Evolutionary conservation across 2,329 filamentous ascomycete genomes (phyloP).

Genomic region (Diaporthe sp.): DNA sequence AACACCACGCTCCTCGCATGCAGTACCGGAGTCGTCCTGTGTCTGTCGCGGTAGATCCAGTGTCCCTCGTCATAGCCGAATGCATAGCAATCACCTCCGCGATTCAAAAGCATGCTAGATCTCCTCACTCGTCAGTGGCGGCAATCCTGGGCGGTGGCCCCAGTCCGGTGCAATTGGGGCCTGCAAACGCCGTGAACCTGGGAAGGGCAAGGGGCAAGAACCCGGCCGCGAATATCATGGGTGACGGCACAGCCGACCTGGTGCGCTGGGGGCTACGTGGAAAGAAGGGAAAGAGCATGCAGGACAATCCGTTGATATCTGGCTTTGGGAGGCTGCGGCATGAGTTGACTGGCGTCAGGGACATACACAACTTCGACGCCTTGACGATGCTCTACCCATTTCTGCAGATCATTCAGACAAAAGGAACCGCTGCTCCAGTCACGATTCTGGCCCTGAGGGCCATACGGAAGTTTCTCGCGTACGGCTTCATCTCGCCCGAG

Average conservation of each 20-base stretch:
- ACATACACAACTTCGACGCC: slow-evolving; percentile 90
- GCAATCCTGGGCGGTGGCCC: slow-evolving; percentile 89
- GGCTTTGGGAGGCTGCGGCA: slow-evolving; percentile 91
- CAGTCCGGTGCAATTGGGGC: slow-evolving; percentile 68
- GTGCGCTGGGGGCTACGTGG: slow-evolving; percentile 91
- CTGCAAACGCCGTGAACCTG: slow-evolving; percentile 58
- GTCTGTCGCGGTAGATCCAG: slow-evolving; percentile 88
- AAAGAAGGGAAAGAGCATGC: slow-evolving; percentile 96
- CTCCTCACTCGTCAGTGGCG: slow-evolving; percentile 95
- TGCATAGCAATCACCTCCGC: slow-evolving; percentile 98
- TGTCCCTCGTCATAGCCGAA: slow-evolving; percentile 96
- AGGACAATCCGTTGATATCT: slow-evolving; percentile 96
- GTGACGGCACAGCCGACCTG: slow-evolving; percentile 64
- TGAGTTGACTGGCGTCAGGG: slow-evolving; percentile 90
- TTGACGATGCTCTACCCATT: slow-evolving; percentile 92
- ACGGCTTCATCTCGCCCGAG: slow-evolving; percentile 86
- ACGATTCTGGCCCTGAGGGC: slow-evolving; percentile 94
- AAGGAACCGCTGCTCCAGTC: slow-evolving; percentile 94
- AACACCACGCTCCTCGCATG: slow-evolving; percentile 58
- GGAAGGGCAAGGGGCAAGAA: slow-evolving; percentile 58
- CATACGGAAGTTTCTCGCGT: slow-evolving; percentile 96
- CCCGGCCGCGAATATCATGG: slow-evolving; percentile 51
- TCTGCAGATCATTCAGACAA: slow-evolving; percentile 95
- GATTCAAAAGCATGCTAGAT: slow-evolving; percentile 97
- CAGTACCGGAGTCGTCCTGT: slow-evolving; percentile 74